phyloP scores from a whole-genome alignment of 2,329 filamentous ascomycete species.

The Whalleya microplaca region DNA sequence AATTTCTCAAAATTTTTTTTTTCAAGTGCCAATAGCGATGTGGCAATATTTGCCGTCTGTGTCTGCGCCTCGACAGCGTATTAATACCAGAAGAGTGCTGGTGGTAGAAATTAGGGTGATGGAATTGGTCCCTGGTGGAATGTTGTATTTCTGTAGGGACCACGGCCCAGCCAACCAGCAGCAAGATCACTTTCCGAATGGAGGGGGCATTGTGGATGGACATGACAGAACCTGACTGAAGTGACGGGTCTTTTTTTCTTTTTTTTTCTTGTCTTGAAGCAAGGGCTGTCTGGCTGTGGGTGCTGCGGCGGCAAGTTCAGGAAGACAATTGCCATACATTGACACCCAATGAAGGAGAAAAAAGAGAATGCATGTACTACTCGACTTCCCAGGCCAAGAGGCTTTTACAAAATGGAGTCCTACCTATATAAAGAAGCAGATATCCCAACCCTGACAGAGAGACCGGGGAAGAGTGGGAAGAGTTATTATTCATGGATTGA shows the following conservation, averaged over 20 bases:
- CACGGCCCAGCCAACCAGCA: conserved; percentile 10
- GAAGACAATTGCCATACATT: not conserved
- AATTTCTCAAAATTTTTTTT: not conserved
- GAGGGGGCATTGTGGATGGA: not conserved
- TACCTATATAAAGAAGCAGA: not conserved
- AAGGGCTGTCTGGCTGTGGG: not conserved
- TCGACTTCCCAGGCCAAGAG: no score
- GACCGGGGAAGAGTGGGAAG: not conserved
- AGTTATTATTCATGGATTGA: no score
- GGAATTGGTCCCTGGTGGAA: conserved; percentile 18
- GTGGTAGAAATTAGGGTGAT: conserved; percentile 18
- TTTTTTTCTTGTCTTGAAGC: not conserved
- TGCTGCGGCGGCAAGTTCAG: not conserved
- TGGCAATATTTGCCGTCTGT: conserved; percentile 29
- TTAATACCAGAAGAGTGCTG: conserved; percentile 9
- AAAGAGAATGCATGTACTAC: no score
- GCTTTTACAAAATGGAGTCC: no score
- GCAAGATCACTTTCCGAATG: not conserved
- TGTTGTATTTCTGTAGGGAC: conserved; percentile 24
- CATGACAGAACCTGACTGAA: not conserved
- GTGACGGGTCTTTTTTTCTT: not conserved
- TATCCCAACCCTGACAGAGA: no score
- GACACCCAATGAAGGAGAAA: not conserved
- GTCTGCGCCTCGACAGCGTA: conserved; percentile 12
- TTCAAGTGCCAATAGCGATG: conserved; percentile 22